Evolutionary conservation across 805 yeast genomes (phyloP).

Genomic region (Ogataea zsoltii): DNA sequence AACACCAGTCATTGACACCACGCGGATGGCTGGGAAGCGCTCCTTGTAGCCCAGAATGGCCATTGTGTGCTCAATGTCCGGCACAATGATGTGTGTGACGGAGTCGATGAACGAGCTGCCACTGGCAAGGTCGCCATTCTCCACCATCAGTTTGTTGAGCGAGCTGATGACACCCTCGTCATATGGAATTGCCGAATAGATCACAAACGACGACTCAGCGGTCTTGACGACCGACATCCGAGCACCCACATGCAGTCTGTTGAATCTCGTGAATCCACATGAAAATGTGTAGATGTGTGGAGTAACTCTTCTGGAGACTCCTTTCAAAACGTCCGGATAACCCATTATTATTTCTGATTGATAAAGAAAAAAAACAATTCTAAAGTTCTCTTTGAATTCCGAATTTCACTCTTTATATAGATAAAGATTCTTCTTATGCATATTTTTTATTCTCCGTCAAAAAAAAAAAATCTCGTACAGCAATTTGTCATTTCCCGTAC

Average conservation of each 20-base stretch:
- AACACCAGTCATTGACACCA: slow-evolving; percentile 54
- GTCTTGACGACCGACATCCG: slow-evolving; percentile 40
- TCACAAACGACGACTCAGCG: slow-evolving; percentile 35
- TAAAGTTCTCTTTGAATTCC: too few species aligned
- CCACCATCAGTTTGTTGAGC: slow-evolving; percentile 30
- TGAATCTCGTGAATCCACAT: slow-evolving; percentile 33
- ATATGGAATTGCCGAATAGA: slow-evolving; percentile 63
- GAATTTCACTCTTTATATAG: neutral
- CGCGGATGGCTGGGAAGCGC: slow-evolving; percentile 48
- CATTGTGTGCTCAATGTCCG: slow-evolving; percentile 66
- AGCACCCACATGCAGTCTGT: slow-evolving; percentile 37
- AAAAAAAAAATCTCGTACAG: too few species aligned
- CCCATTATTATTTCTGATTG: slow-evolving; percentile 40
- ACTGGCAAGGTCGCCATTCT: slow-evolving; percentile 30
- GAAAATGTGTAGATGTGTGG: slow-evolving; percentile 37
- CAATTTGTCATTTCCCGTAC: too few species aligned
- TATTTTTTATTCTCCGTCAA: too few species aligned
- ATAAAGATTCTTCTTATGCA: too few species aligned
- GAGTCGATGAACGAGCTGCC: slow-evolving; percentile 37
- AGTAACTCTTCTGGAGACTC: slow-evolving; percentile 38
- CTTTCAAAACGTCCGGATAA: slow-evolving; percentile 40
- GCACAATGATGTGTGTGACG: slow-evolving; percentile 55
- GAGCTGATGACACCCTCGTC: slow-evolving; percentile 45
- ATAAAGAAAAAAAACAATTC: too few species aligned
- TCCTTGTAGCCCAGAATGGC: slow-evolving; percentile 55